These are phyloP conservation scores for Echites panduratus DNA, from an alignment of 257 asterid species.

Conservation along the genomic window DNA sequence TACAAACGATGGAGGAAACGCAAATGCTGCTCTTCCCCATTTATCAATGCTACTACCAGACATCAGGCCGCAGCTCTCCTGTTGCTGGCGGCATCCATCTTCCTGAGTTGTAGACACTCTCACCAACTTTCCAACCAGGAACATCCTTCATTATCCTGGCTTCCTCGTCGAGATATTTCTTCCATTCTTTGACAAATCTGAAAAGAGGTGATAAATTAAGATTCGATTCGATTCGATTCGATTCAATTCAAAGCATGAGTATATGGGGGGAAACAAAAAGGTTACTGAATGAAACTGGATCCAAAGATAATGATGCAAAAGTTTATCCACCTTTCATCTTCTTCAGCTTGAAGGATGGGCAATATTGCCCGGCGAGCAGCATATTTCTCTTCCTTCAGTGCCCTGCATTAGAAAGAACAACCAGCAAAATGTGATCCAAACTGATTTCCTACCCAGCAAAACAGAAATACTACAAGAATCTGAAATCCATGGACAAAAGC, in stretches of 20 bases:
- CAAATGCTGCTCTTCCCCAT: not conserved
- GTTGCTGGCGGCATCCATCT: conserved; percentile 98
- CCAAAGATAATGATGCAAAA: not conserved
- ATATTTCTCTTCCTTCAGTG: conserved; percentile 70
- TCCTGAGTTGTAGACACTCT: conserved; percentile 87
- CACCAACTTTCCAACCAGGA: conserved; percentile 97
- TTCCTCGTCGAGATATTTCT: conserved; percentile 77
- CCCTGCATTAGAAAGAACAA: conserved; percentile 35
- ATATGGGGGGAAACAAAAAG: not conserved
- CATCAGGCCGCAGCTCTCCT: conserved; percentile 90
- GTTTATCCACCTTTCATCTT: conserved; percentile 60
- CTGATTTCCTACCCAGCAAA: not conserved
- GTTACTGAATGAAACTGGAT: not conserved
- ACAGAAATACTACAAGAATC: not conserved
- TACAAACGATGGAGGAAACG: not conserved
- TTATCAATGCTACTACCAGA: conserved; percentile 47
- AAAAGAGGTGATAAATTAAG: not conserved
- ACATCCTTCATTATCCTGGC: conserved; percentile 93
- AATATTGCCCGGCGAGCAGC: conserved; percentile 69
- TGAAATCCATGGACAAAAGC: not conserved
- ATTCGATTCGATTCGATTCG: too few species aligned
- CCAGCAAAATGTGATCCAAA: conserved; percentile 2
- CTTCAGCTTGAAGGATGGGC: conserved; percentile 86
- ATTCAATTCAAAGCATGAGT: not conserved
- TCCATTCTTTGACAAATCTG: conserved; percentile 80